Conservation (phyloP, 352 stramenopile genomes). For the Phytophthora tubulina region DNA sequence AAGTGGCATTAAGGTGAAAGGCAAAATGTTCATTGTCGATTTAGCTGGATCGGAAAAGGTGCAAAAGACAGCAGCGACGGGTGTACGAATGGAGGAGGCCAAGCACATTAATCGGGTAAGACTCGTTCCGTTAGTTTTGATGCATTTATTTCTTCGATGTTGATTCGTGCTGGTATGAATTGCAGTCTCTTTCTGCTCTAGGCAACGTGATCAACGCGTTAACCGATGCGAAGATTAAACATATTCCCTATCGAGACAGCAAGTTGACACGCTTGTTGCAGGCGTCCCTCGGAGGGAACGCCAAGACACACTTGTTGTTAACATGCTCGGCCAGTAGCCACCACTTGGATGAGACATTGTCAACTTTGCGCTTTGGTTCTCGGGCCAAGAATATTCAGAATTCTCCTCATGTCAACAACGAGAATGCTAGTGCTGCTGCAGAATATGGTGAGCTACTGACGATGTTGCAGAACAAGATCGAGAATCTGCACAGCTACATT, state of each 20-base stretch:
- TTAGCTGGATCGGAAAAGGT: slow-evolving; percentile 76
- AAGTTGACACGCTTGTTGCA: slow-evolving; percentile 92
- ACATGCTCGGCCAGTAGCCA: slow-evolving; percentile 52
- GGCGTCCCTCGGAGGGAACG: slow-evolving; percentile 87
- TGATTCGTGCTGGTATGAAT: background rate
- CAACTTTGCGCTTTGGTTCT: slow-evolving; percentile 92
- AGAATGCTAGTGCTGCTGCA: slow-evolving; percentile 31
- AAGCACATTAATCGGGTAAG: slow-evolving; percentile 80
- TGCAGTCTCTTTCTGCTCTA: slow-evolving; percentile 75
- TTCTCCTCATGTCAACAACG: slow-evolving; percentile 75
- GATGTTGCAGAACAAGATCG: slow-evolving; percentile 68
- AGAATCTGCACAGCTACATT: slow-evolving; percentile 68
- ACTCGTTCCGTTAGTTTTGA: background rate
- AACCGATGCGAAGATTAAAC: slow-evolving; percentile 46
- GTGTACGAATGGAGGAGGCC: slow-evolving; percentile 68
- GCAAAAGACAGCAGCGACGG: slow-evolving; percentile 62
- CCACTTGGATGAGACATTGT: slow-evolving; percentile 80
- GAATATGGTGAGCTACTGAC: slow-evolving; percentile 50
- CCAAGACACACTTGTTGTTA: slow-evolving; percentile 88
- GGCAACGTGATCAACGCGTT: slow-evolving; percentile 80
- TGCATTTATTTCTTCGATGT: background rate
- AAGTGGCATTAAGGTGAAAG: slow-evolving; percentile 18
- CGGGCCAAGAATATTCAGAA: slow-evolving; percentile 89
- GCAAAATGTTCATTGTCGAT: slow-evolving; percentile 69
- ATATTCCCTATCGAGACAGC: slow-evolving; percentile 88